These are phyloP conservation scores for Phytophthora quininea DNA, from an alignment of 352 stramenopile genomes.

Conservation along the genomic window DNA sequence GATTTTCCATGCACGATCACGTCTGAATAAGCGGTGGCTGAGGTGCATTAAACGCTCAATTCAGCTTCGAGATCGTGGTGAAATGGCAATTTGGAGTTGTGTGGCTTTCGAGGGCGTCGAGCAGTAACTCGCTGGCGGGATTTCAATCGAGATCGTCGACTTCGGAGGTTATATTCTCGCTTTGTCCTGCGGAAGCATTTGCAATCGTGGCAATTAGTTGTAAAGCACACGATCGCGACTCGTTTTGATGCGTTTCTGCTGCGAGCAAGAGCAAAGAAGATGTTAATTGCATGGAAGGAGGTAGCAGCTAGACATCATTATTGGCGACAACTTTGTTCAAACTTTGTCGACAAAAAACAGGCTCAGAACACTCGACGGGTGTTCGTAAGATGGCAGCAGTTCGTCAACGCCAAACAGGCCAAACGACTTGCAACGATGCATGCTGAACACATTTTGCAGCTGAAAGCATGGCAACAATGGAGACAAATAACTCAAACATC, in stretches of 20 bases:
- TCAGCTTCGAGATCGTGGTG: slow-evolving; percentile 5
- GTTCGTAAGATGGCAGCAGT: slow-evolving; percentile 31
- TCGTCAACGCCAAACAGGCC: slow-evolving; percentile 15
- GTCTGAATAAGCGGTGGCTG: slow-evolving; percentile 32
- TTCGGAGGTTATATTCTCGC: slow-evolving; percentile 19
- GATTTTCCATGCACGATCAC: slow-evolving; percentile 22
- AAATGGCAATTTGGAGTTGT: slow-evolving; percentile 13
- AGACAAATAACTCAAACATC: background rate
- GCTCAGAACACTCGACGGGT: slow-evolving; percentile 4
- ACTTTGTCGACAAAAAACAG: slow-evolving; percentile 11
- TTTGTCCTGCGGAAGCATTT: slow-evolving; percentile 55
- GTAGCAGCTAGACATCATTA: slow-evolving; percentile 23
- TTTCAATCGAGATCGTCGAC: slow-evolving; percentile 1
- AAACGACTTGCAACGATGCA: slow-evolving; percentile 15
- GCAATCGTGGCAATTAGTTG: slow-evolving; percentile 33
- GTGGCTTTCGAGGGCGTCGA: slow-evolving; percentile 13
- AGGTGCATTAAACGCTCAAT: slow-evolving; percentile 10
- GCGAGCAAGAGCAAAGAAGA: slow-evolving; percentile 28
- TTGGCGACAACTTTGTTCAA: slow-evolving; percentile 32
- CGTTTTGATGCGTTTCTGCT: slow-evolving; percentile 40
- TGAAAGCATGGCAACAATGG: slow-evolving; percentile 16
- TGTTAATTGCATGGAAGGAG: slow-evolving; percentile 33
- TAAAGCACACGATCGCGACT: slow-evolving; percentile 34
- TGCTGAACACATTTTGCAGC: slow-evolving; percentile 10
- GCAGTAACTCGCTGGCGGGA: slow-evolving; percentile 32